phyloP scores from a whole-genome alignment of 2,329 filamentous ascomycete species.

The Chrysoporthe cubensis region DNA sequence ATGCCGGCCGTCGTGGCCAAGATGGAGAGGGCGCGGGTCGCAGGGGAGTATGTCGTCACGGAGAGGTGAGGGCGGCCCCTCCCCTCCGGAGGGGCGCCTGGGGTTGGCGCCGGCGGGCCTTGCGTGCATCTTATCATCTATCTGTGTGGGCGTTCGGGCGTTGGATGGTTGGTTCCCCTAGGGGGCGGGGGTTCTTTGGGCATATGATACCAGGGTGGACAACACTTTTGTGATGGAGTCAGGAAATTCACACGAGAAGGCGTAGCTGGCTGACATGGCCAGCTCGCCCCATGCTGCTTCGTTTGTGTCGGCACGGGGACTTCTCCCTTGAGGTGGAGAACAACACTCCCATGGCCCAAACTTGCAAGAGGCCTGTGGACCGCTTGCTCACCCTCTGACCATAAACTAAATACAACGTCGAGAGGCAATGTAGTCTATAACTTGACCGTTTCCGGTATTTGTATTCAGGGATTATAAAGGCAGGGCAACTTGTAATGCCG shows the following conservation, averaged over 20 bases:
- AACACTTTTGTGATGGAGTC: background rate
- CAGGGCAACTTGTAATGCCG: conserved; percentile 10
- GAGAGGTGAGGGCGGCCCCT: conserved; percentile 36
- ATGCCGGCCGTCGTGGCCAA: conserved; percentile 66
- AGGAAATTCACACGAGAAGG: background rate
- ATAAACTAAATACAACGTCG: background rate
- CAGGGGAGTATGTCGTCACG: conserved; percentile 61
- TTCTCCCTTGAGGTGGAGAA: too few species aligned
- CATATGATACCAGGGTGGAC: conserved; percentile 23
- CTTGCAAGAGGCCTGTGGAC: background rate
- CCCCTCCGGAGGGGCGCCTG: too few species aligned
- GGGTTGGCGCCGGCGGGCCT: too few species aligned
- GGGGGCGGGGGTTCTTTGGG: background rate
- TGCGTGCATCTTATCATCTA: background rate
- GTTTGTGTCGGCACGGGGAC: background rate
- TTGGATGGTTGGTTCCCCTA: background rate
- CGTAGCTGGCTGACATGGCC: background rate
- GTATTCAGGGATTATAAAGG: conserved; percentile 10
- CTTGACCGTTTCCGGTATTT: background rate
- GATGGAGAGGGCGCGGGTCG: conserved; percentile 67
- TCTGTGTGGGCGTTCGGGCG: conserved; percentile 21
- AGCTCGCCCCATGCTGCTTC: background rate
- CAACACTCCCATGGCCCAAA: background rate
- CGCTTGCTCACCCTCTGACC: background rate
- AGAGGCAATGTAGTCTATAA: conserved; percentile 18